Percentiles rank a stretch among this genome's conserved stretches.
Conservation (phyloP, 2,329 filamentous ascomycete species). For the Aspergillus ochraceus region DNA sequence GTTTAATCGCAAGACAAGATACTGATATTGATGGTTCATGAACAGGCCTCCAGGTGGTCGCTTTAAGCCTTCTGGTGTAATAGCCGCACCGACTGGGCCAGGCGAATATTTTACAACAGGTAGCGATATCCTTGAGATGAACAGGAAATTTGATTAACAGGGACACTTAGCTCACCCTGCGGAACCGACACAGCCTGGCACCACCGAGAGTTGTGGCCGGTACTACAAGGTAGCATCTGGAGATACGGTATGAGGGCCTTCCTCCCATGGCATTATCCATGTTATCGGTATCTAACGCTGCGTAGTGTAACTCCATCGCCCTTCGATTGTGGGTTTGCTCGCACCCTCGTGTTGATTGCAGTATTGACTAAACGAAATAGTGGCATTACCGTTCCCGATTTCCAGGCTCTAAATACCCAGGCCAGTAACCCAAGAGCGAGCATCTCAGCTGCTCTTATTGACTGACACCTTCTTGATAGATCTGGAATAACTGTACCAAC, state of each 20-base stretch:
- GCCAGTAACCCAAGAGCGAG: conserved; percentile 2
- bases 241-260: not conserved
- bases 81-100: not conserved
- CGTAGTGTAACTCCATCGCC: conserved; percentile 3
- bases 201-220: not conserved
- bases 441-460: not conserved
- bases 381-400: conserved; percentile 3
- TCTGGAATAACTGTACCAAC: conserved; percentile 5
- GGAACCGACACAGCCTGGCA: conserved; percentile 4
- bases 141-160: conserved; percentile 1
- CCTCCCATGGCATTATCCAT: not conserved
- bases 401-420: conserved; percentile 6
- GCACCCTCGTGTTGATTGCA: not conserved
- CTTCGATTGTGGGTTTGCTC: conserved; percentile 4
- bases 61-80: conserved; percentile 2
- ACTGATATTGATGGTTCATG: not conserved
- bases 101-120: conserved; percentile 5
- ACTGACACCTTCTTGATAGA: not conserved
- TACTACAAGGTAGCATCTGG: conserved; percentile 6
- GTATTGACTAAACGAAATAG: conserved; percentile 2
- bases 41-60: conserved; percentile 1
- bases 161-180: not conserved
- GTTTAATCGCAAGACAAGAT: not conserved
- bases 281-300: not conserved
- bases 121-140: not conserved